These are phyloP conservation scores for Solanum appendiculatum DNA, from an alignment of 257 asterid genomes.

Conservation along the genomic window DNA sequence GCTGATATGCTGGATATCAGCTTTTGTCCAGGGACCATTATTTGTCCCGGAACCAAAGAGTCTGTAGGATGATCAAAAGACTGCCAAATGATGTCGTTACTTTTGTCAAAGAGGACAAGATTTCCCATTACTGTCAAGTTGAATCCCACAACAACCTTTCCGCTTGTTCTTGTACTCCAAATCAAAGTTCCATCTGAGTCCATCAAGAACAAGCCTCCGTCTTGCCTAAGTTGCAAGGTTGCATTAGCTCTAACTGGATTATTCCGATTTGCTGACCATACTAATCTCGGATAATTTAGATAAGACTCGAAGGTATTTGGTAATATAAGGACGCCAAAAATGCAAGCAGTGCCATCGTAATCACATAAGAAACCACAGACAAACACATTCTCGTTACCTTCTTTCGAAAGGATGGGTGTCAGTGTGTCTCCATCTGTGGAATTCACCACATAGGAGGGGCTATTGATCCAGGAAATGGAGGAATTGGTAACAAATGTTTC, in stretches of 20 bases:
- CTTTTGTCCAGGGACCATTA: not conserved
- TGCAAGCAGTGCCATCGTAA: not conserved
- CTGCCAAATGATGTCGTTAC: not conserved
- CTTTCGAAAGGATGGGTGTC: not conserved
- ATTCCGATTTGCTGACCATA: constrained; percentile 9
- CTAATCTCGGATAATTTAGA: not conserved
- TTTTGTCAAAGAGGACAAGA: not conserved
- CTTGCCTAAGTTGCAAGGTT: not conserved
- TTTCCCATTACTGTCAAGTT: not conserved
- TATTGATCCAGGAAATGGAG: not conserved
- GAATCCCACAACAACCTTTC: not conserved
- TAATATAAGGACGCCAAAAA: not conserved
- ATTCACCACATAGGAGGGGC: not conserved
- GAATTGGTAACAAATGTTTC: not conserved
- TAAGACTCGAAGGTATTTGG: accelerated
- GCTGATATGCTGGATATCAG: not conserved
- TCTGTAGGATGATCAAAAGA: constrained; percentile 1
- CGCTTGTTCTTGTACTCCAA: not conserved
- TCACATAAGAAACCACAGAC: not conserved
- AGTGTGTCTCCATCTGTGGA: not conserved
- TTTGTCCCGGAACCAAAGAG: not conserved
- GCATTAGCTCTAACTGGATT: not conserved
- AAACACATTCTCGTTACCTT: not conserved
- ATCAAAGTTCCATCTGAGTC: not conserved
- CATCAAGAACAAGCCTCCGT: not conserved